Evolutionary conservation across 768 basidiomycete species (phyloP).

Genomic region (Podaxis sp.): DNA sequence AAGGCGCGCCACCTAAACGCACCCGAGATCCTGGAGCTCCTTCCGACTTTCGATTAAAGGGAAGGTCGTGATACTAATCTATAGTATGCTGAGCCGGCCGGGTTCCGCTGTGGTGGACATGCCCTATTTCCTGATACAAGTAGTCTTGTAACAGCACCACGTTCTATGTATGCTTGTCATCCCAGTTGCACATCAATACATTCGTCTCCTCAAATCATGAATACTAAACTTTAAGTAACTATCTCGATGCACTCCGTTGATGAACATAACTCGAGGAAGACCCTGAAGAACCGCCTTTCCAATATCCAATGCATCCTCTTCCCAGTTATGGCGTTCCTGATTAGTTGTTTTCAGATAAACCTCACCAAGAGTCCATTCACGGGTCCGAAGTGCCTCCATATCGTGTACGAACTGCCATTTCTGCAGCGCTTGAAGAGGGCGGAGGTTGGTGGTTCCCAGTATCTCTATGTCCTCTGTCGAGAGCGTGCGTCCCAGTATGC

Average conservation of each 20-base stretch:
- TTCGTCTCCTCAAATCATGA: background rate
- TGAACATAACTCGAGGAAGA: background rate
- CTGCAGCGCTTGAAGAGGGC: background rate
- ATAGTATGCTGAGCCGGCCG: no score
- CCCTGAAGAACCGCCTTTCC: background rate
- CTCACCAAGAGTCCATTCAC: background rate
- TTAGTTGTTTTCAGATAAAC: background rate
- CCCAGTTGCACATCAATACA: no score
- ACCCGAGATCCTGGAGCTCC: no score
- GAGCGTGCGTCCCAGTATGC: background rate
- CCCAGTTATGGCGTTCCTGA: background rate
- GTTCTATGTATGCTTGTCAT: no score
- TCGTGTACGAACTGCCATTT: background rate
- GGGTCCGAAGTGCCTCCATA: background rate
- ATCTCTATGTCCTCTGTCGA: background rate
- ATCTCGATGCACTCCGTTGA: background rate
- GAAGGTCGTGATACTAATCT: no score
- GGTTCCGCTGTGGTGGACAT: no score
- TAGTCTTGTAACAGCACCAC: no score
- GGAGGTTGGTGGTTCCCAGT: background rate
- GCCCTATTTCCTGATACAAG: no score
- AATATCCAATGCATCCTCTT: background rate
- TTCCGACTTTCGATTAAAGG: no score
- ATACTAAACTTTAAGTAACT: background rate
- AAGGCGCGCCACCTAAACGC: no score